Evolutionary conservation across 352 stramenopile genomes (phyloP).

Genomic region (Pythium sp.): DNA sequence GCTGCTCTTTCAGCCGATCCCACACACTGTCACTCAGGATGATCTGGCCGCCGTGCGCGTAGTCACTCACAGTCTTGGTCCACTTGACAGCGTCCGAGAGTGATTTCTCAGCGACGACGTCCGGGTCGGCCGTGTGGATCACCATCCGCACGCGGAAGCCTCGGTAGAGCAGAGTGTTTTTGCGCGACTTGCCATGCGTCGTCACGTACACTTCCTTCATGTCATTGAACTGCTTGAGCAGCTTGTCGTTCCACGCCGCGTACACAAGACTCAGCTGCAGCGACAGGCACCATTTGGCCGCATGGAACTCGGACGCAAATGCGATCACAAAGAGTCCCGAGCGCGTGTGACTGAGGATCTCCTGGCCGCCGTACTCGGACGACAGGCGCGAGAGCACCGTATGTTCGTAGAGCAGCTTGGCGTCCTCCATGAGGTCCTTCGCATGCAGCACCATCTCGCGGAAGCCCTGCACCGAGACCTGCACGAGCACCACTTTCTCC

Average conservation of each 20-base stretch:
- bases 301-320: constrained; percentile 84
- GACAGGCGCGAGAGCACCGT: constrained; percentile 80
- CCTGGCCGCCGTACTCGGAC: constrained; percentile 80
- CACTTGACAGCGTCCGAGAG: constrained; percentile 77
- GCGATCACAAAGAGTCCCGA: constrained; percentile 83
- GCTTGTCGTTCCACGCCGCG: constrained; percentile 83
- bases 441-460: constrained; percentile 69
- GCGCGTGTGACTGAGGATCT: constrained; percentile 72
- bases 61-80: constrained; percentile 84
- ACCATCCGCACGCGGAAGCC: constrained; percentile 86
- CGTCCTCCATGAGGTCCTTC: constrained; percentile 86
- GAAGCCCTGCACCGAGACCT: constrained; percentile 83
- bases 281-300: constrained; percentile 84
- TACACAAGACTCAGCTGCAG: constrained; percentile 84
- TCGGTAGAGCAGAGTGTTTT: constrained; percentile 76
- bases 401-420: constrained; percentile 84
- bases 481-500: constrained; percentile 83
- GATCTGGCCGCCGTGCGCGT: constrained; percentile 81
- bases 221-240: constrained; percentile 81
- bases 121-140: constrained; percentile 69
- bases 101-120: constrained; percentile 53
- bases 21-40: constrained; percentile 82
- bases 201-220: constrained; percentile 73
- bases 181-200: constrained; percentile 58
- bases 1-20: constrained; percentile 83